These are phyloP conservation scores for Cubamyces sp. DNA, from an alignment of 768 basidiomycete species.

Conservation along the genomic window DNA sequence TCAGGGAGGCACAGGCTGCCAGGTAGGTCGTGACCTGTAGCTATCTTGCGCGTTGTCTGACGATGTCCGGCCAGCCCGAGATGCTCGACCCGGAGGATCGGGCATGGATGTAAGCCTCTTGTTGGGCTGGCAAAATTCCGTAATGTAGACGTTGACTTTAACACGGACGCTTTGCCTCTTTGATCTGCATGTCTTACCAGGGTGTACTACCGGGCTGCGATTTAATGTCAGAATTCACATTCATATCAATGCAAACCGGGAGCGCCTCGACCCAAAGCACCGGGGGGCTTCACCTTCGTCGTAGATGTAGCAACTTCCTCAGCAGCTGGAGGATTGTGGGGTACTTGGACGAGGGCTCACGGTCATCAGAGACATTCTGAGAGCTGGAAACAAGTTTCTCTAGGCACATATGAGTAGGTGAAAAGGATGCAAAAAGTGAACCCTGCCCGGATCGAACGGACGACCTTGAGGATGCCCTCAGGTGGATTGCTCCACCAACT, in stretches of 20 bases:
- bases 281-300: too few relatives aligned
- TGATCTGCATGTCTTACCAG: neutral
- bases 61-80: constrained; percentile 12
- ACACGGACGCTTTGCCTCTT: neutral
- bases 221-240: too few relatives aligned
- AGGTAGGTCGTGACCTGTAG: neutral
- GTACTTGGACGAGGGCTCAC: too few relatives aligned
- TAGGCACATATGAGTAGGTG: neutral
- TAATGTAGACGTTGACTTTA: neutral
- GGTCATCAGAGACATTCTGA: neutral
- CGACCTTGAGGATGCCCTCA: constrained; percentile 22
- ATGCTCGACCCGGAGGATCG: constrained; percentile 28
- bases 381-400: neutral
- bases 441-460: constrained; percentile 27
- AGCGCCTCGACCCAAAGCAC: too few relatives aligned
- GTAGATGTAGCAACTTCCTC: too few relatives aligned
- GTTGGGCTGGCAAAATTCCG: neutral
- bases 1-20: neutral
- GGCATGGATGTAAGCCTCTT: constrained; percentile 25
- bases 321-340: too few relatives aligned
- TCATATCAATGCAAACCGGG: too few relatives aligned
- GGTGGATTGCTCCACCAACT: neutral
- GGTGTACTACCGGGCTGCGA: too few relatives aligned
- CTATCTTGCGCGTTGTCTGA: neutral
- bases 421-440: constrained; percentile 10